Conservation (phyloP, 768 basidiomycete species). For the Psilocybe subaeruginosa region DNA sequence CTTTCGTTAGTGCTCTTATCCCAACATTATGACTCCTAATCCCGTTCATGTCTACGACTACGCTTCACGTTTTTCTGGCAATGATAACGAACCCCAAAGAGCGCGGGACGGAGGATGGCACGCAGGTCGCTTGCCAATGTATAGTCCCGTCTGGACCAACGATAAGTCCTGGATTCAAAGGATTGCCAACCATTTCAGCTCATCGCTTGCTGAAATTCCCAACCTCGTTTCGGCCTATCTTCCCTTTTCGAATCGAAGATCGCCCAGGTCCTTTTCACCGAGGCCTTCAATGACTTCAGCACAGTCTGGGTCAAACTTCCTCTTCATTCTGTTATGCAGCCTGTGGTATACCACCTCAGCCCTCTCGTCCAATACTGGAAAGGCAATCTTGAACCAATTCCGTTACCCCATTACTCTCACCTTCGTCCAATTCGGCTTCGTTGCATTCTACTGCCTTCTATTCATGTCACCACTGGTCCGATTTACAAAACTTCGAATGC, state of each 20-base stretch:
- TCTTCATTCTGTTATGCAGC: constrained; percentile 80
- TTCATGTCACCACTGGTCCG: constrained; percentile 77
- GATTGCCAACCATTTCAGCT: constrained; percentile 24
- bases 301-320: constrained; percentile 35
- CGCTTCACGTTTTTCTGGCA: constrained; percentile 22
- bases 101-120: constrained; percentile 30
- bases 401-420: constrained; percentile 96
- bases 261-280: constrained; percentile 26
- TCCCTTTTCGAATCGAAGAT: constrained; percentile 24
- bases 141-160: constrained; percentile 31
- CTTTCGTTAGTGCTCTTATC: constrained; percentile 15
- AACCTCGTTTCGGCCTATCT: constrained; percentile 26
- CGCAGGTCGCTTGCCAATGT: constrained; percentile 32
- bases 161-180: constrained; percentile 34
- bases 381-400: constrained; percentile 91
- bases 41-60: constrained; percentile 28
- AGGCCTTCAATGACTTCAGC: constrained; percentile 34
- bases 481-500: constrained; percentile 69
- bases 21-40: constrained; percentile 27
- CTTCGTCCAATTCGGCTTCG: constrained; percentile 96
- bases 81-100: constrained; percentile 24
- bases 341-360: constrained; percentile 96
- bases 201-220: constrained; percentile 29
- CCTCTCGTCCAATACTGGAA: constrained; percentile 94
- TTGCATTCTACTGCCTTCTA: constrained; percentile 83